These are phyloP conservation scores for Stereum hirsutum DNA, from an alignment of 1,284 basidiomycete species.

Conservation along the genomic window DNA sequence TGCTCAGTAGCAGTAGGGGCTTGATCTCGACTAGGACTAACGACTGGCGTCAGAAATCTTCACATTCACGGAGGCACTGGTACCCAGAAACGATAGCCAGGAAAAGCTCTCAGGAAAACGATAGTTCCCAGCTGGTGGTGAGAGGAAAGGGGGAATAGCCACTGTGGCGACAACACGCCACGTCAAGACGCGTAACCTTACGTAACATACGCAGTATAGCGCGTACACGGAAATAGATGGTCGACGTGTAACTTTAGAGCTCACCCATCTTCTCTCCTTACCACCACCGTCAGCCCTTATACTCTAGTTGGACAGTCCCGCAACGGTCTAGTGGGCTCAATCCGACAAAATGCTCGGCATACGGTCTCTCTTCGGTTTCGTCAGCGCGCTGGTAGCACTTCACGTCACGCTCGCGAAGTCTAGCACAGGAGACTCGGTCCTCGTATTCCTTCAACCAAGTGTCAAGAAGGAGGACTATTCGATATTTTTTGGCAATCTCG, in stretches of 20 bases:
- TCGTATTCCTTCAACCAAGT: conserved; percentile 74
- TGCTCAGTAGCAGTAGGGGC: no score
- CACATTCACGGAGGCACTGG: no score
- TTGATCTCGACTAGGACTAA: no score
- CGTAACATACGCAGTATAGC: not conserved
- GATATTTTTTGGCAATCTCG: conserved; percentile 72
- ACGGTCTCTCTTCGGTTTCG: conserved; percentile 22
- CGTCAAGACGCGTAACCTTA: not conserved
- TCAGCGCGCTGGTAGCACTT: no score
- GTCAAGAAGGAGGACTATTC: conserved; percentile 63
- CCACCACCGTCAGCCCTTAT: not conserved
- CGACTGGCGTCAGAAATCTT: no score
- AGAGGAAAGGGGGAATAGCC: no score
- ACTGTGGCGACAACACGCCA: no score
- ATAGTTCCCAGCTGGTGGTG: no score
- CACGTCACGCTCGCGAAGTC: conserved; percentile 55
- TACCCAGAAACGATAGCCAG: no score
- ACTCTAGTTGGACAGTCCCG: not conserved
- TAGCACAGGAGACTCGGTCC: conserved; percentile 75
- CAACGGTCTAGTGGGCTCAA: not conserved
- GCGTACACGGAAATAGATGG: not conserved
- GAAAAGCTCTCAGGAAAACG: no score
- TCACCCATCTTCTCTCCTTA: not conserved
- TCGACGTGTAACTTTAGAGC: not conserved
- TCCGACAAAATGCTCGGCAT: not conserved